Conservation (phyloP, 148 eudicot species). For the Silene uniflora region DNA sequence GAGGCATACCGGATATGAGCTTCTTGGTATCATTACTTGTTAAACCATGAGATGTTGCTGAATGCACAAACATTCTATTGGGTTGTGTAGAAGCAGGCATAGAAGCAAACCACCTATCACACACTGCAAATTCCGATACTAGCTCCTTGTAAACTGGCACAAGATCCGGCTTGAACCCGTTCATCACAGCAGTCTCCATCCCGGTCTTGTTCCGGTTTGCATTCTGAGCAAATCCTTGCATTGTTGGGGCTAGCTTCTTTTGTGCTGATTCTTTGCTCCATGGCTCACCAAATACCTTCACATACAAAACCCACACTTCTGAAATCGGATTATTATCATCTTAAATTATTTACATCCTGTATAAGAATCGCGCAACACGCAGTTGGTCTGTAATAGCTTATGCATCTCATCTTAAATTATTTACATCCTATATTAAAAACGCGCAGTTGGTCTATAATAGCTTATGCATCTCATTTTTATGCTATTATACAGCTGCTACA, state of each 20-base stretch:
- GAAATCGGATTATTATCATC: too few species aligned
- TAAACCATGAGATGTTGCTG: slow-evolving; percentile 61
- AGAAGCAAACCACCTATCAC: slow-evolving; percentile 76
- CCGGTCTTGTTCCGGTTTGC: slow-evolving; percentile 41
- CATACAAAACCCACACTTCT: not conserved
- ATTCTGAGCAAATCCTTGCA: slow-evolving; percentile 70
- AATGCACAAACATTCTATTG: slow-evolving; percentile 57
- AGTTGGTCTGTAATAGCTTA: too few species aligned
- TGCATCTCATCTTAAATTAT: too few species aligned
- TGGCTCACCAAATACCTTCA: slow-evolving; percentile 49
- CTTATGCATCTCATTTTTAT: too few species aligned
- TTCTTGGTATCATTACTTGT: slow-evolving; percentile 39
- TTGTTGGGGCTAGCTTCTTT: slow-evolving; percentile 40
- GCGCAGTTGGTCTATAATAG: too few species aligned
- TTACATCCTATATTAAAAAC: too few species aligned
- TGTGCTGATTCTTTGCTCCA: slow-evolving; percentile 41
- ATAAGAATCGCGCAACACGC: too few species aligned
- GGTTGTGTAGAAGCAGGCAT: slow-evolving; percentile 69
- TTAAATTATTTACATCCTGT: too few species aligned
- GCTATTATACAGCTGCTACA: too few species aligned
- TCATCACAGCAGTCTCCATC: slow-evolving; percentile 57
- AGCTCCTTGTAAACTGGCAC: slow-evolving; percentile 62
- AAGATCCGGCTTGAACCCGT: slow-evolving; percentile 62
- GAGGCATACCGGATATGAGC: slow-evolving; percentile 50
- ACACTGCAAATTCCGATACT: slow-evolving; percentile 63